Conservation (phyloP, 805 yeast species). For the Pichia paraexigua region DNA sequence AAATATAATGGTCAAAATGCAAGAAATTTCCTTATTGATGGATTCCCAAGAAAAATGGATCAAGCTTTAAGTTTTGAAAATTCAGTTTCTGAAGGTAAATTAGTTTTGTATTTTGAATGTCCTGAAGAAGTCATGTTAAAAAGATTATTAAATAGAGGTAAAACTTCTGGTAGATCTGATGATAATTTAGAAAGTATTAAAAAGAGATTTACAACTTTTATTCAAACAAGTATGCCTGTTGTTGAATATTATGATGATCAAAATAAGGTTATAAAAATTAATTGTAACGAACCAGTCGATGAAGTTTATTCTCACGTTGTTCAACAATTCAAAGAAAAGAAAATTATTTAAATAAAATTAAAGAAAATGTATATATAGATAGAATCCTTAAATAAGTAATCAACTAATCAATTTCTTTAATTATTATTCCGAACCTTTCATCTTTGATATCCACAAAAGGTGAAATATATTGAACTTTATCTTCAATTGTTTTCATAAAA, state of each 20-base stretch:
- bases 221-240: slow-evolving; percentile 90
- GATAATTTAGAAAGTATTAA: slow-evolving; percentile 87
- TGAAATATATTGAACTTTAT: slow-evolving; percentile 3
- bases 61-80: slow-evolving; percentile 93
- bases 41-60: slow-evolving; percentile 98
- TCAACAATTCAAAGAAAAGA: slow-evolving; percentile 47
- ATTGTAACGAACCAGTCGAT: slow-evolving; percentile 76
- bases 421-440: slow-evolving; percentile 17
- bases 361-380: neutral
- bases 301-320: slow-evolving; percentile 65
- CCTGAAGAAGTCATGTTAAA: slow-evolving; percentile 76
- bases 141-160: slow-evolving; percentile 83
- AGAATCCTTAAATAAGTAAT: no score
- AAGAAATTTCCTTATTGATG: slow-evolving; percentile 76
- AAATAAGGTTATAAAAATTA: slow-evolving; percentile 66
- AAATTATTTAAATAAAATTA: slow-evolving; percentile 15
- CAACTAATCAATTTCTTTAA: slow-evolving; percentile 14
- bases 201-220: slow-evolving; percentile 80
- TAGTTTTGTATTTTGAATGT: slow-evolving; percentile 73
- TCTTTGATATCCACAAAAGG: slow-evolving; percentile 7
- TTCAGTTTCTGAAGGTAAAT: slow-evolving; percentile 57
- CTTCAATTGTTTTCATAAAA: slow-evolving; percentile 14
- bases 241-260: slow-evolving; percentile 72
- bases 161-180: slow-evolving; percentile 90
- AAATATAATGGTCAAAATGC: slow-evolving; percentile 38